These are phyloP conservation scores for Zygoascus meyerae DNA, from an alignment of 1,139 yeast genomes.

Conservation along the genomic window DNA sequence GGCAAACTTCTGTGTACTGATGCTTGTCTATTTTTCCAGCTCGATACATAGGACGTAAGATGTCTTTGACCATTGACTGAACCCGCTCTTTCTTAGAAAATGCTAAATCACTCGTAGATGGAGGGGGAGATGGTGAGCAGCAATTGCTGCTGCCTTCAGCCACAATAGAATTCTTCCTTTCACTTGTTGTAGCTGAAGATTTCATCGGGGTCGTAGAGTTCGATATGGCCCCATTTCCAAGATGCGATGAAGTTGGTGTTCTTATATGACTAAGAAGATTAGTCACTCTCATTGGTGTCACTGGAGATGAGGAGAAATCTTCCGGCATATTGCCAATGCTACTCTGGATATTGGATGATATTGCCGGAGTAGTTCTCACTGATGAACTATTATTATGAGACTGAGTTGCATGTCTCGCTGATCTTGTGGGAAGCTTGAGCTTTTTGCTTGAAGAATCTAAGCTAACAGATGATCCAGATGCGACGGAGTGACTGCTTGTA, in stretches of 20 bases:
- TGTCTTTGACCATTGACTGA: constrained; percentile 49
- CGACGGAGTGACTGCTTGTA: not conserved
- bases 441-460: constrained; percentile 13
- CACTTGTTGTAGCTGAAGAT: not conserved
- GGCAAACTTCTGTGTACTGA: constrained; percentile 44
- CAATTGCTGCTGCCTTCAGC: constrained; percentile 2
- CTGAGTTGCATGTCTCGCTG: too few species aligned
- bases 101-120: constrained; percentile 27
- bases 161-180: not conserved
- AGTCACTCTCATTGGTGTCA: constrained; percentile 13
- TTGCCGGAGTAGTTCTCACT: too few species aligned
- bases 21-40: constrained; percentile 38
- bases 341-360: too few species aligned
- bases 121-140: constrained; percentile 12
- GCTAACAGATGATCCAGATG: not conserved
- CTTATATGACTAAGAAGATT: constrained; percentile 24
- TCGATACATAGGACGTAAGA: constrained; percentile 45
- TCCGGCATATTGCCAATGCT: too few species aligned
- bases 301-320: too few species aligned
- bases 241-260: constrained; percentile 3
- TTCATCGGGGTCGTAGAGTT: too few species aligned
- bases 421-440: constrained; percentile 21
- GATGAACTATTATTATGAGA: not conserved
- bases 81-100: constrained; percentile 45
- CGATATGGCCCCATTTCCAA: too few species aligned